Conservation (phyloP, 805 yeast genomes). For the Starmerella davenportii region DNA sequence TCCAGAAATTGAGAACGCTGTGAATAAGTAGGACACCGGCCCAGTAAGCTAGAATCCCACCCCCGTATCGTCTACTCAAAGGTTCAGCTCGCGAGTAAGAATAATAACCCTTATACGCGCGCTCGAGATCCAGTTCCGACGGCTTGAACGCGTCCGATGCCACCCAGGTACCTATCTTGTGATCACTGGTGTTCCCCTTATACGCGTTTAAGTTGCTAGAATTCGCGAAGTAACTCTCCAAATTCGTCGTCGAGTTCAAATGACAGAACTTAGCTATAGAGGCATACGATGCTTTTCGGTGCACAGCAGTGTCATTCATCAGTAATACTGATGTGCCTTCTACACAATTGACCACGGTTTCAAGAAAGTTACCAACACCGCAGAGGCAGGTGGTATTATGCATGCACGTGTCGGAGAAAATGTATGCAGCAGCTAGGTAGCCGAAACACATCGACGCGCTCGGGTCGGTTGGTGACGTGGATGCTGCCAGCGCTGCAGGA, state of each 20-base stretch:
- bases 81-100: background rate
- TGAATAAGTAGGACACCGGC: conserved; percentile 8
- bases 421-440: background rate
- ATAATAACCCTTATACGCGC: conserved; percentile 1
- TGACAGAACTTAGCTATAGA: background rate
- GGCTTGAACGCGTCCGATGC: conserved; percentile 6
- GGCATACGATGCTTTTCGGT: background rate
- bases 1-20: conserved; percentile 1
- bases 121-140: conserved; percentile 1
- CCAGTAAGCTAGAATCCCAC: conserved; percentile 11
- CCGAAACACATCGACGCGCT: conserved; percentile 3
- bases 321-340: background rate
- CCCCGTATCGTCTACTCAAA: conserved; percentile 6
- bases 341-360: conserved; percentile 5
- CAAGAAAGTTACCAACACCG: conserved; percentile 1
- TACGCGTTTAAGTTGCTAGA: background rate
- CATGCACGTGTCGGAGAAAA: background rate
- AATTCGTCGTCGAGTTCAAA: background rate
- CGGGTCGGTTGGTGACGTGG: conserved; percentile 3
- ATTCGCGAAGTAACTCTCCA: background rate
- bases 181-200: background rate
- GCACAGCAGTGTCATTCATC: background rate
- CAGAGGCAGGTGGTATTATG: conserved; percentile 4
- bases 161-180: conserved; percentile 6
- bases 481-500: too few relatives aligned